Base-by-base conservation (phyloP, 2,329 filamentous ascomycete species). In the Colletotrichum viniferum region DNA sequence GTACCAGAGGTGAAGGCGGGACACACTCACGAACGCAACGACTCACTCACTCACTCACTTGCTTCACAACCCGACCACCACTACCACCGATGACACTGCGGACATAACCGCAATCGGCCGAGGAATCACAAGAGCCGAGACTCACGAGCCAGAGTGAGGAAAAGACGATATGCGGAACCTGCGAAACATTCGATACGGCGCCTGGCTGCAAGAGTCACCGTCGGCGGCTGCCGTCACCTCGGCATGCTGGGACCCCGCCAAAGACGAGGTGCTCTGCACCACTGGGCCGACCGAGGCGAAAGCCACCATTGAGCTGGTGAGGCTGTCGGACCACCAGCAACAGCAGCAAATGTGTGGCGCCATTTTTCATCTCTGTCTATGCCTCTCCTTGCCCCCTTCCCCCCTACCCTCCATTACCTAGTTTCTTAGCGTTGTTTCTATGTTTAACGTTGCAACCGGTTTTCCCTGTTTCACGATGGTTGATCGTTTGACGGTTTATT, bases 211-310 rank as follows among this genome's bases (percentile, higher is more conserved):
- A 43, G 43, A 32, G 56, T 34, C 32, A 21, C 16, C 55, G n/a
- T 61, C 69, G 32, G 69, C 67, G 68, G 34, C 36, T 58, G 30
- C 67, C 67, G 84, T 89, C 77, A 88, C 91, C 80, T 94, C 95
- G 69, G 93, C 95, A 34, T 92, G 93, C 81, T 98, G 96, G 96
- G 96, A 98, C 86, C 90, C 93, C 64, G 90, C 92, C 76, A 92
- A 91, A 78, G 94, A 97, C 84, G 92, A 94, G 76, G 85, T 97
- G 69, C 89, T 99, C 80, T 96, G 94, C 86, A 93, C 95, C 69
- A 94, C 96, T 87, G 96, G 97, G 9, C 97, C 96, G 77, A 93
- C 92, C 5, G 87, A 91, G 82, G 87, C 90, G 79, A 92, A 92
- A 82, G 88, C 93, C 72, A 88, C 92, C 68, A 94, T 99, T 79